Evolutionary conservation across 495 filamentous ascomycete species (phyloP).

Genomic region (Penicillium riverlandense): DNA sequence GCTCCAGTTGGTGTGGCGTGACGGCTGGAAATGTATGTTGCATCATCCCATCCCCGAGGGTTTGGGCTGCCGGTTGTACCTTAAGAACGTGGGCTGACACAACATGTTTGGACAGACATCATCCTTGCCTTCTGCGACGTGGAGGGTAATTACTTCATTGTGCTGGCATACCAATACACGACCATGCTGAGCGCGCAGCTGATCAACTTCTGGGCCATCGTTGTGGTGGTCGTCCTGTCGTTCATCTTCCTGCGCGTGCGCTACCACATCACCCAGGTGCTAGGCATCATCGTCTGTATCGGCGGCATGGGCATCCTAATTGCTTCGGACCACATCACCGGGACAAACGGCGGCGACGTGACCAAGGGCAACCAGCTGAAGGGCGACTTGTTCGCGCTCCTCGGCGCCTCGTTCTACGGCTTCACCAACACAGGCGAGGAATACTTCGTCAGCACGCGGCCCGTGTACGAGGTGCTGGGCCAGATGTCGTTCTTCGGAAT

Average conservation of each 20-base stretch:
- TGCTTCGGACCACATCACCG: constrained; percentile 76
- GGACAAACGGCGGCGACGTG: constrained; percentile 54
- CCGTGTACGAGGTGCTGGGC: constrained; percentile 88
- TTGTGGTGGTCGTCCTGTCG: constrained; percentile 81
- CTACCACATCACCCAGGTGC: constrained; percentile 76
- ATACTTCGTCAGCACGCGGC: constrained; percentile 79
- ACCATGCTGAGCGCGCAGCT: constrained; percentile 86
- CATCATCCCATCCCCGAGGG: neutral
- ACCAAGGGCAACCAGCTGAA: constrained; percentile 63
- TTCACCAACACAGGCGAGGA: constrained; percentile 87
- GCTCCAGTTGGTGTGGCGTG: constrained; percentile 49
- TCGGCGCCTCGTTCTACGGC: constrained; percentile 87
- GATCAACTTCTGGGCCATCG: constrained; percentile 98
- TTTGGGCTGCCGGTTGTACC: too few species aligned
- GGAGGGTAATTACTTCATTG: constrained; percentile 95
- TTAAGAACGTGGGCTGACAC: too few species aligned
- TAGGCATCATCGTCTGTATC: constrained; percentile 84
- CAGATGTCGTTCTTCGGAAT: constrained; percentile 86
- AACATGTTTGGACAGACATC: constrained; percentile 46
- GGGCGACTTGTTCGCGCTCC: constrained; percentile 85
- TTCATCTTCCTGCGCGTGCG: constrained; percentile 76
- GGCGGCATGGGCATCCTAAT: constrained; percentile 88
- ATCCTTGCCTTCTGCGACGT: constrained; percentile 91
- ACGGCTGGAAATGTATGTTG: constrained; percentile 76
- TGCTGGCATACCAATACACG: constrained; percentile 89